Evolutionary conservation across 805 yeast species (phyloP).

Genomic region (Kodamaea fukazawae): DNA sequence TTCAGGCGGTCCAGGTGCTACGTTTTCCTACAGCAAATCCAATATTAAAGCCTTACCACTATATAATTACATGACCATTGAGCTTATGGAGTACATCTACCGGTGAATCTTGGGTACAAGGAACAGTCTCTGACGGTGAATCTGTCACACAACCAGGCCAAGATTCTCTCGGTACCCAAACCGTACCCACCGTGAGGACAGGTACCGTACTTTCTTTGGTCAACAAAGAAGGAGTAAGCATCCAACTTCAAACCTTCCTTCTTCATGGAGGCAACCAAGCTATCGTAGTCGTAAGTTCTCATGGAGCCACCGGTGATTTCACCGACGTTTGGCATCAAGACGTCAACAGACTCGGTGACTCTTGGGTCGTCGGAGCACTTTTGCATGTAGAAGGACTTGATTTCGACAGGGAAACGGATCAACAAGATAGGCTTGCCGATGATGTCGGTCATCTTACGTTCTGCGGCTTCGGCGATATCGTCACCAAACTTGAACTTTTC

Average conservation of each 20-base stretch:
- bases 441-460: constrained; percentile 96
- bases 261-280: constrained; percentile 83
- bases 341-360: constrained; percentile 98
- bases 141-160: constrained; percentile 97
- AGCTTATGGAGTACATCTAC: constrained; percentile 88
- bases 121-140: constrained; percentile 98
- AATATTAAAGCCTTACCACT: too few species aligned
- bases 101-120: constrained; percentile 95
- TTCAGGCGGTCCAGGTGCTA: too few species aligned
- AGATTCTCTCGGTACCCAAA: constrained; percentile 93
- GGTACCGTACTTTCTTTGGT: constrained; percentile 94
- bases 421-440: constrained; percentile 90
- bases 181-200: constrained; percentile 99
- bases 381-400: constrained; percentile 98
- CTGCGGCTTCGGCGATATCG: constrained; percentile 99
- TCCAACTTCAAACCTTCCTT: constrained; percentile 84
- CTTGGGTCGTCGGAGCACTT: constrained; percentile 85
- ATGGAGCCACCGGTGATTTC: constrained; percentile 99
- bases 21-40: too few species aligned
- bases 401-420: constrained; percentile 93
- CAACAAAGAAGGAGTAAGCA: constrained; percentile 94
- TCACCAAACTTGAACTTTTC: constrained; percentile 93
- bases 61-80: too few species aligned
- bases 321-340: constrained; percentile 98
- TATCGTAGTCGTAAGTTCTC: constrained; percentile 86